Percentiles rank a stretch among this genome's conserved stretches.
phyloP scores from a whole-genome alignment of 192 early-diverging fungal genomes.

The Cetraspora pellucida region DNA sequence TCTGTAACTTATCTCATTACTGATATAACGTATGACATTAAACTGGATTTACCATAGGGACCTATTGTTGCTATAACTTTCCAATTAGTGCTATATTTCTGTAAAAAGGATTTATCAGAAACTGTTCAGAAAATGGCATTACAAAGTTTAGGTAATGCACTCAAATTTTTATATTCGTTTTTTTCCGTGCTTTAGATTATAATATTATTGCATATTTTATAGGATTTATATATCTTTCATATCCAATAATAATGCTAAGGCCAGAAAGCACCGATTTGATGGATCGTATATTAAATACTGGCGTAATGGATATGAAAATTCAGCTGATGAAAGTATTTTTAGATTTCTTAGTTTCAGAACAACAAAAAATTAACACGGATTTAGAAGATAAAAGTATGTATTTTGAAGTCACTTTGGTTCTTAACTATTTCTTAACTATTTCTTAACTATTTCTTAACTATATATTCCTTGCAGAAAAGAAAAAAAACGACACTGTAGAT shows the following conservation, averaged over 20 bases:
- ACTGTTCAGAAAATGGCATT: slow-evolving; percentile 60
- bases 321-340: slow-evolving; percentile 73
- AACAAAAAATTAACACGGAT: slow-evolving; percentile 53
- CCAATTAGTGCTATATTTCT: slow-evolving; percentile 35
- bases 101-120: slow-evolving; percentile 31
- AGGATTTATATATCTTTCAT: slow-evolving; percentile 71
- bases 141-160: slow-evolving; percentile 54
- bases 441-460: not conserved
- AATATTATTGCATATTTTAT: not conserved
- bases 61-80: slow-evolving; percentile 28
- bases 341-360: slow-evolving; percentile 70
- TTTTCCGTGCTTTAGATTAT: not conserved
- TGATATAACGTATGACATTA: not conserved
- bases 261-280: slow-evolving; percentile 61
- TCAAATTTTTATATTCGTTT: not conserved
- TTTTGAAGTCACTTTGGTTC: not conserved
- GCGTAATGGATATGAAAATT: slow-evolving; percentile 55
- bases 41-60: slow-evolving; percentile 23
- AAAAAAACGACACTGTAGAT: slow-evolving; percentile 57
- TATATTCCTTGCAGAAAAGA: slow-evolving; percentile 34
- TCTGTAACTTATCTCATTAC: not conserved
- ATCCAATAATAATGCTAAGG: slow-evolving; percentile 68
- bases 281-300: slow-evolving; percentile 61
- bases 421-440: not conserved
- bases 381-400: slow-evolving; percentile 45